Conservation (phyloP, 805 yeast species). For the Alloascoidea africana region DNA sequence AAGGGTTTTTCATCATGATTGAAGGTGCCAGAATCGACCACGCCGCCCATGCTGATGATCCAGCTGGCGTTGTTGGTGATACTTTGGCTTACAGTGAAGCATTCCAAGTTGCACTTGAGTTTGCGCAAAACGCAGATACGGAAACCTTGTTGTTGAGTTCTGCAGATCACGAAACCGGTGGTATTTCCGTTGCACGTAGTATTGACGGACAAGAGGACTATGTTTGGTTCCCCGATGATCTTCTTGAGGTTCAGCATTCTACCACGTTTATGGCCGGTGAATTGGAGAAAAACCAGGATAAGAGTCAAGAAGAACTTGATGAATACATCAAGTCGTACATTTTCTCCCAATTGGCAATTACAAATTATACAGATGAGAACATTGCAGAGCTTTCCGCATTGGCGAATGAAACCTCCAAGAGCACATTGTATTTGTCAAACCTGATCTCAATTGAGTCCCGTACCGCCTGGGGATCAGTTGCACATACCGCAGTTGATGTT, state of each 20-base stretch:
- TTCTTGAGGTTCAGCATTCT: slow-evolving; percentile 55
- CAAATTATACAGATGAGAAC: too few species aligned
- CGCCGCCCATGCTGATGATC: slow-evolving; percentile 89
- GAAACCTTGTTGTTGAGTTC: slow-evolving; percentile 75
- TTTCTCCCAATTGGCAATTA: too few species aligned
- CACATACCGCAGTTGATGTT: slow-evolving; percentile 93
- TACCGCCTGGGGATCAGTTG: slow-evolving; percentile 95
- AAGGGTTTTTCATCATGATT: slow-evolving; percentile 75
- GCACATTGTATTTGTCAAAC: too few species aligned
- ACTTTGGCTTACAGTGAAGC: slow-evolving; percentile 80
- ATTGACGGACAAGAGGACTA: slow-evolving; percentile 58
- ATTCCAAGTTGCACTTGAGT: slow-evolving; percentile 57
- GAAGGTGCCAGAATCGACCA: slow-evolving; percentile 94
- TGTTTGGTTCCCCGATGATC: slow-evolving; percentile 71
- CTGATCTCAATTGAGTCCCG: slow-evolving; percentile 73
- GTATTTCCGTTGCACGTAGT: slow-evolving; percentile 79
- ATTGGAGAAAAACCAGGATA: slow-evolving; percentile 22
- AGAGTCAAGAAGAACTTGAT: too few species aligned
- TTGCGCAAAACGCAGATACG: slow-evolving; percentile 48
- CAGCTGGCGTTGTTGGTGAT: slow-evolving; percentile 88
- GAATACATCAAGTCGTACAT: too few species aligned
- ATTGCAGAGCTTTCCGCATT: too few species aligned
- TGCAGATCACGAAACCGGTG: slow-evolving; percentile 95
- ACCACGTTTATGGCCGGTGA: slow-evolving; percentile 51
- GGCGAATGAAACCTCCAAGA: too few species aligned